Conservation (phyloP, 805 yeast species). For the Kazachstania bromeliacearum region DNA sequence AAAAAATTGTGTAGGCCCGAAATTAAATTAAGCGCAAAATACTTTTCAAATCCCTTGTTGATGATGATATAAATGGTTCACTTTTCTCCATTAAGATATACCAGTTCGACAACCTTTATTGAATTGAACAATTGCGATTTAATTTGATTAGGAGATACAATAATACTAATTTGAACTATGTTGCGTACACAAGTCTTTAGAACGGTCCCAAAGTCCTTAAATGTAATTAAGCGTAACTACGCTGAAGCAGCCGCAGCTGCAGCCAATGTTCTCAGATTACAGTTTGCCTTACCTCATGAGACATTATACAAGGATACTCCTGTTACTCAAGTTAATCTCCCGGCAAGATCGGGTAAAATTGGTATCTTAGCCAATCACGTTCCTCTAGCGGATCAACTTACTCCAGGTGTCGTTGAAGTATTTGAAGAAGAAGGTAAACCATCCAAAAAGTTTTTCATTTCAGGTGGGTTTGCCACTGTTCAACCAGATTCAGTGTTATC, state of each 20-base stretch:
- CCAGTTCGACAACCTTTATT: not conserved
- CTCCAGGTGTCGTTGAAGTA: slow-evolving; percentile 91
- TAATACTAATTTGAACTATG: too few relatives aligned
- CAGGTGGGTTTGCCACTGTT: slow-evolving; percentile 95
- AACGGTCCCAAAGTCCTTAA: slow-evolving; percentile 11
- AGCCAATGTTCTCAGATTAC: slow-evolving; percentile 68
- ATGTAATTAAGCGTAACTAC: slow-evolving; percentile 61
- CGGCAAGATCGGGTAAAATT: slow-evolving; percentile 90
- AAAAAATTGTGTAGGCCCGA: too few relatives aligned
- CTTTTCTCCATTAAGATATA: too few relatives aligned
- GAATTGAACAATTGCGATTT: not conserved
- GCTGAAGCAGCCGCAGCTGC: slow-evolving; percentile 68
- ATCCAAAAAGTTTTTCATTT: slow-evolving; percentile 73
- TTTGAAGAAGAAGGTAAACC: slow-evolving; percentile 62
- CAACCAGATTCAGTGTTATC: slow-evolving; percentile 88
- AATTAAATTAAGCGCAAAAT: too few relatives aligned
- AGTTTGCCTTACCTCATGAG: slow-evolving; percentile 86
- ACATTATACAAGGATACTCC: slow-evolving; percentile 43
- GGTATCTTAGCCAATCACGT: slow-evolving; percentile 98
- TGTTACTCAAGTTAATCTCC: slow-evolving; percentile 78
- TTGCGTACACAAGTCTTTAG: slow-evolving; percentile 20
- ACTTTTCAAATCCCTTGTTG: too few relatives aligned
- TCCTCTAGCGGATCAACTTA: slow-evolving; percentile 91
- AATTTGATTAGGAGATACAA: not conserved
- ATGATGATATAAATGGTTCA: too few relatives aligned